Evolutionary conservation across 116 monocot genomes (phyloP).

Genomic region (Papilionanthe hybrid): DNA sequence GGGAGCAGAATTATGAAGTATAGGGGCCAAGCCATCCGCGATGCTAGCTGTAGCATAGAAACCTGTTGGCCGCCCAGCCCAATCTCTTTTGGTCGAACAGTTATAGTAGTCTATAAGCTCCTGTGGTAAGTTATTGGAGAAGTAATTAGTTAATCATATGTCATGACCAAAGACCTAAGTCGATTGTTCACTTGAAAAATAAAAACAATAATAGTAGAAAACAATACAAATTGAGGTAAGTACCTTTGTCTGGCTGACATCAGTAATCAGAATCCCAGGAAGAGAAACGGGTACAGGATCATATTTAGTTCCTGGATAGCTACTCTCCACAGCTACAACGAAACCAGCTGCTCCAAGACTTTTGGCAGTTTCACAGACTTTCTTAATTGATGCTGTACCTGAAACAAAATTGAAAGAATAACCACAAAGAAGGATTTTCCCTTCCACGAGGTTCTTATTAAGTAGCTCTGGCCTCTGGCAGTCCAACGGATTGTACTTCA

Average conservation of each 20-base stretch:
- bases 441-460: slow-evolving; percentile 68
- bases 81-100: slow-evolving; percentile 78
- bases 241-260: slow-evolving; percentile 68
- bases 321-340: slow-evolving; percentile 79
- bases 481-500: slow-evolving; percentile 72
- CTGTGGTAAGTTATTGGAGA: slow-evolving; percentile 20
- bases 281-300: slow-evolving; percentile 75
- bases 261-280: slow-evolving; percentile 89
- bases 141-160: not conserved
- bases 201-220: not conserved
- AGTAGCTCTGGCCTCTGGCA: slow-evolving; percentile 90
- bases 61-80: slow-evolving; percentile 55
- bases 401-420: slow-evolving; percentile 95
- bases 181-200: not conserved
- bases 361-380: slow-evolving; percentile 80
- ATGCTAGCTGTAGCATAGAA: slow-evolving; percentile 71
- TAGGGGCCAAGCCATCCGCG: slow-evolving; percentile 76
- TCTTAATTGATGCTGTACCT: slow-evolving; percentile 88
- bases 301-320: slow-evolving; percentile 82
- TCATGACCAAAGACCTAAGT: not conserved
- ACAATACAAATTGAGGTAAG: not conserved
- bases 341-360: slow-evolving; percentile 93
- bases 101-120: slow-evolving; percentile 87
- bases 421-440: slow-evolving; percentile 85
- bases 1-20: slow-evolving; percentile 83